Evolutionary conservation across 2,329 filamentous ascomycete species (phyloP).

Genomic region (Hypocreales sp.): DNA sequence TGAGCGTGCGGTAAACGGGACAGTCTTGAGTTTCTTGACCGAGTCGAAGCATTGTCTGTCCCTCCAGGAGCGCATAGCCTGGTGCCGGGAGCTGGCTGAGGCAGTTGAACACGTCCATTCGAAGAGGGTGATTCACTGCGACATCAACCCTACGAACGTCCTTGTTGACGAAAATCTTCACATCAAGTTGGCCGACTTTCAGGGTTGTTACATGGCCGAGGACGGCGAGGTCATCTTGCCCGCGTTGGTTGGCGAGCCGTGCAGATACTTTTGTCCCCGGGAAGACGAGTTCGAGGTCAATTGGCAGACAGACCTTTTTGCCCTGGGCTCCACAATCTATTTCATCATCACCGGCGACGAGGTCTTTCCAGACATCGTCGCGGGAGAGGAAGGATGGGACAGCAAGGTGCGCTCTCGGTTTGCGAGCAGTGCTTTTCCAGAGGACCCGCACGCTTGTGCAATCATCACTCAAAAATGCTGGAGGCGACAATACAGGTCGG

Average conservation of each 20-base stretch:
- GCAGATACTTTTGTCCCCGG: constrained; percentile 5
- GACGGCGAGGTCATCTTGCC: constrained; percentile 4
- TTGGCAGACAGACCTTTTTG: constrained; percentile 8
- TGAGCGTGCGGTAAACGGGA: constrained; percentile 6
- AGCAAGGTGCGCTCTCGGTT: constrained; percentile 5
- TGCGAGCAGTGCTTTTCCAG: constrained; percentile 3
- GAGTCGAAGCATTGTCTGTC: neutral
- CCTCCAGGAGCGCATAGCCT: constrained; percentile 1
- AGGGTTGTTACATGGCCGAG: constrained; percentile 5
- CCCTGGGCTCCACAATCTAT: constrained; percentile 7
- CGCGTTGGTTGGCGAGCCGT: constrained; percentile 3
- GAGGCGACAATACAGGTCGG: constrained; percentile 2
- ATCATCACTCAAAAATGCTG: constrained; percentile 1
- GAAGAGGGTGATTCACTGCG: constrained; percentile 5
- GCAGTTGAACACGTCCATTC: constrained; percentile 2
- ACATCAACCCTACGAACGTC: constrained; percentile 6
- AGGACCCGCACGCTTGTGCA: constrained; percentile 2
- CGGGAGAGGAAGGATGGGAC: constrained; percentile 5
- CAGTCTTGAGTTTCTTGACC: constrained; percentile 3
- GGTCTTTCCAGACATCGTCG: constrained; percentile 6
- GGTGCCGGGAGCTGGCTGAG: constrained; percentile 2
- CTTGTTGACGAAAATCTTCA: constrained; percentile 6
- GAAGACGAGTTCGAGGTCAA: constrained; percentile 3
- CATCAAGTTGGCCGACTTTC: constrained; percentile 6
- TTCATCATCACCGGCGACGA: constrained; percentile 6